Conservation (phyloP, 306 rosid genomes). For the Quercus engelmannii region DNA sequence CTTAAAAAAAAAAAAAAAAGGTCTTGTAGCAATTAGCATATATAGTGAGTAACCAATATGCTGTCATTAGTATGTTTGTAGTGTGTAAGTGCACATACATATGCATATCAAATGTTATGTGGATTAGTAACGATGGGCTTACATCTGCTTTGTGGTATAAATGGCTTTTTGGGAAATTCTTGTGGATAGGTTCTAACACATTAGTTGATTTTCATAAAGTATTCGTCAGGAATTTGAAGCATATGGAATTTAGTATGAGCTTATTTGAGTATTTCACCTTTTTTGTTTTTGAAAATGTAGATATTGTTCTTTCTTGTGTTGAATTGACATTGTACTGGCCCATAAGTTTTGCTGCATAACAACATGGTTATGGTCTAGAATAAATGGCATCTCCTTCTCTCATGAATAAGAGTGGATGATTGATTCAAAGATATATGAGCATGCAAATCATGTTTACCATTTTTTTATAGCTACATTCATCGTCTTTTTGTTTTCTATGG, state of each 20-base stretch:
- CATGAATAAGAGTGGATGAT: no score
- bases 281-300: background rate
- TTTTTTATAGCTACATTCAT: background rate
- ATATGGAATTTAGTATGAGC: background rate
- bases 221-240: background rate
- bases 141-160: background rate
- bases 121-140: background rate
- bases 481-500: background rate
- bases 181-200: background rate
- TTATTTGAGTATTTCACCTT: background rate
- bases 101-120: background rate
- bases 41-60: background rate
- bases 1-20: no score
- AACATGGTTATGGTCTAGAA: background rate
- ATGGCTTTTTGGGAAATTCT: background rate
- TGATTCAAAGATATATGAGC: no score
- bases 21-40: background rate
- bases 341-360: background rate
- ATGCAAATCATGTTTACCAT: background rate
- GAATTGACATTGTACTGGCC: no score
- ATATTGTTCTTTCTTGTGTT: background rate
- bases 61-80: background rate
- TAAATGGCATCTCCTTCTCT: background rate
- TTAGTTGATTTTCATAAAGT: background rate
- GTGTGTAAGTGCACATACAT: background rate